Evolutionary conservation across 805 yeast species (phyloP), one percentile per base, ranked within the genome.

Genomic region (Lachancea sp.): DNA sequence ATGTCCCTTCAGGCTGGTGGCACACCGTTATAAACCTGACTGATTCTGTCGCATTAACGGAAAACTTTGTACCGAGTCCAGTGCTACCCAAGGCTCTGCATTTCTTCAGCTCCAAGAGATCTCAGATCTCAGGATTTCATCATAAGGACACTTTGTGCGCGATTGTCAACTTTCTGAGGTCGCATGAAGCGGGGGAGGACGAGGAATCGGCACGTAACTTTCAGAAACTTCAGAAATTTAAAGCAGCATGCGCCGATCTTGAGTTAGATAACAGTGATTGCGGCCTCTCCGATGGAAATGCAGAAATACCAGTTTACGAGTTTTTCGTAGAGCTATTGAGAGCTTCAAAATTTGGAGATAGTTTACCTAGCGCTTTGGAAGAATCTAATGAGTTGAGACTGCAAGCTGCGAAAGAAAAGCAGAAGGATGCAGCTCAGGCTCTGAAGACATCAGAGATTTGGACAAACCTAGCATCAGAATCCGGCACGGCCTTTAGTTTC

Each of bases 1-100:
- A 84, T 60, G 97, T 89, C 7, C 97, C 97, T 2, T 74, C 89
- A n/a, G 95, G 95, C 0, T 89, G 97, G 97, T 89, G 97, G 97
- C 97, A 89, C 69, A 70, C 81, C 38, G 97, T 90, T 26, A 85
- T 89, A n/a, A 89, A 89, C 55, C 57, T 89, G 11, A 85, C 82
- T 47, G 88, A 83, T 58, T 71, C 81, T n/a, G 80, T 89, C 16
- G 97, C 96, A 0, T 65, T 89, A 55, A 89, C 97, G 0, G 95
- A 87, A 52, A 89, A 89, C 62, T 89, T 90, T 63, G 90, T 87
- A 10, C 95, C 96, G 0, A 59, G 60, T 34, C 72, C 77, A 36
- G 78, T 79, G 48, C 62, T 89, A 31, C 69, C 74, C n/a, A 68
- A 72, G 31, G 93, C 79, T 2, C 66, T 86, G 46, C 65, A 74